Base-by-base conservation (phyloP, 228 moss, liverwort and hornwort genomes). In the Sphagnum fallax region DNA sequence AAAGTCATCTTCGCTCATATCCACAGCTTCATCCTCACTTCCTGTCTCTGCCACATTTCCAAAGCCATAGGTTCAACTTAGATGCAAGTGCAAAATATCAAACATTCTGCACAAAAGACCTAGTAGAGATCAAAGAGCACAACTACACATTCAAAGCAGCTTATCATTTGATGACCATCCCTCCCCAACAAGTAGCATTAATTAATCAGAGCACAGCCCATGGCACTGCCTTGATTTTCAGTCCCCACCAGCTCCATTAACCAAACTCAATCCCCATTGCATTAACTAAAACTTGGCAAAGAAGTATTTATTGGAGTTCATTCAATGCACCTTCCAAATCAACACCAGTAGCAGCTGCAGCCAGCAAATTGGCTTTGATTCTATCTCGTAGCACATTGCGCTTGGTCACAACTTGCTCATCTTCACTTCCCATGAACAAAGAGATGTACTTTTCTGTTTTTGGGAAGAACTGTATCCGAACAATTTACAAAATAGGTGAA, bases 371-470 rank as follows among this genome's bases (percentile, higher is more conserved):
- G 64, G 85, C 89, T 78, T 93, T 98, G 62, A 98, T 89, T 74
- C 80, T 90, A 63, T 85, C 82, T 60, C 97, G 88, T 63, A 98
- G 82, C 64, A 87, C 88, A 61, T 77, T 87, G 15, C 97, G 79
- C 71, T 87, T 87, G 7, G 76, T 70, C 63, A 73, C 87, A 64
- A 93, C 80, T 50, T 79, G 79, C 64, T 87, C 90, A 70, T 91
- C 91, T 72, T 93, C 93, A 70, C 77, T 92, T 64, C 97, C 90
- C 85, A 89, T 85, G 47, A 80, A 87, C 60, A 98, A 71, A 76
- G 97, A 93, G 51, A 98, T 73, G 51, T 98, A 98, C 84, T 93
- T 98, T 79, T 93, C 97, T 70, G 97, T 93, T 76, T 98, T 98
- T 0, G 97, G 97, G 66, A 93, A 98, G 72, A 93, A 98, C 93